phyloP scores from a whole-genome alignment of 805 yeast genomes.

The Nakazawaea siamensis region DNA sequence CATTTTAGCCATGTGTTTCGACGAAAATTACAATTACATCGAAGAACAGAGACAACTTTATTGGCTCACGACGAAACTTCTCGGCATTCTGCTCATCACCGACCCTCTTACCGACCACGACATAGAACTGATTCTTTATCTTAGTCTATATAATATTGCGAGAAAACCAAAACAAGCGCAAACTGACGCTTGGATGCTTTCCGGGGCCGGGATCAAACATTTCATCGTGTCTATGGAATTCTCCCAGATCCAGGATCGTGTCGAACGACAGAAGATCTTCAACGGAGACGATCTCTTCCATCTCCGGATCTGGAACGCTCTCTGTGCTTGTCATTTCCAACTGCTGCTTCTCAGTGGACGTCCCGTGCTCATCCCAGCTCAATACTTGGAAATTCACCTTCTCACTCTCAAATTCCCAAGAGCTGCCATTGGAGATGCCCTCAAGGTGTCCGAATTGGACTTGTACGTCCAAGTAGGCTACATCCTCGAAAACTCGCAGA shows the following conservation, averaged over 20 bases:
- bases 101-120: conserved; percentile 52
- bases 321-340: conserved; percentile 44
- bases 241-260: conserved; percentile 29
- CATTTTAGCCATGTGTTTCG: conserved; percentile 46
- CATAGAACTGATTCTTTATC: conserved; percentile 49
- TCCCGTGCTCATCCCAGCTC: conserved; percentile 30
- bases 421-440: conserved; percentile 45
- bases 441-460: conserved; percentile 42
- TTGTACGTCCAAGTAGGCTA: conserved; percentile 22
- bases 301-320: conserved; percentile 43
- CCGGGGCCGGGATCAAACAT: conserved; percentile 43
- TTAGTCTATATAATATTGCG: conserved; percentile 45
- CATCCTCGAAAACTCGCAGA: conserved; percentile 13
- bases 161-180: conserved; percentile 45
- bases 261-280: conserved; percentile 16
- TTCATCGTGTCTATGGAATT: conserved; percentile 38
- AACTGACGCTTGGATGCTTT: conserved; percentile 43
- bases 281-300: conserved; percentile 38
- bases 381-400: conserved; percentile 32
- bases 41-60: conserved; percentile 39
- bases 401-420: conserved; percentile 39
- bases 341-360: conserved; percentile 41
- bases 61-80: conserved; percentile 38
- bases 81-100: conserved; percentile 40
- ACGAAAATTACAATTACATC: conserved; percentile 40